A percentile compares a stretch with the other conserved stretches of the same genome.
Conservation (phyloP, 2,329 filamentous ascomycete genomes). For the Calonectria pteridis region DNA sequence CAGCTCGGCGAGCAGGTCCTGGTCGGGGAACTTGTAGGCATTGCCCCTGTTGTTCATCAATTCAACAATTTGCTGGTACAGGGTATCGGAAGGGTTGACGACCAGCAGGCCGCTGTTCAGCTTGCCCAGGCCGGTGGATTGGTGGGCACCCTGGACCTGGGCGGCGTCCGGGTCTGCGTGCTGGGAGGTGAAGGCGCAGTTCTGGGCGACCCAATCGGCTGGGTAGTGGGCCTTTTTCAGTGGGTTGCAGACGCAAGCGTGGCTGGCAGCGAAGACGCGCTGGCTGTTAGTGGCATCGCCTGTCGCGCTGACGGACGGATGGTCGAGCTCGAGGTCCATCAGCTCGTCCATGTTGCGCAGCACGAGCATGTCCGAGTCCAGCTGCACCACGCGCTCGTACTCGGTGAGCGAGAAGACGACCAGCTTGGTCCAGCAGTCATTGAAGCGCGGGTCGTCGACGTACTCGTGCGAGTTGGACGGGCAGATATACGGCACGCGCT, state of each 20-base stretch:
- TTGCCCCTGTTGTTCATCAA: conserved; percentile 62
- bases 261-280: conserved; percentile 83
- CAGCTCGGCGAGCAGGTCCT: conserved; percentile 67
- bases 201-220: conserved; percentile 70
- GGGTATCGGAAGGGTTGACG: conserved; percentile 61
- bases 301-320: conserved; percentile 42
- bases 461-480: conserved; percentile 76
- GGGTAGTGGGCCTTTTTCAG: conserved; percentile 84
- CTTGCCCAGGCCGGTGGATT: conserved; percentile 61
- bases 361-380: conserved; percentile 91
- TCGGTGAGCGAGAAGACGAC: conserved; percentile 81
- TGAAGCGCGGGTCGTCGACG: conserved; percentile 84
- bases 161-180: conserved; percentile 60
- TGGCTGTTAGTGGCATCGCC: conserved; percentile 51
- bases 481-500: conserved; percentile 79
- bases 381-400: conserved; percentile 83
- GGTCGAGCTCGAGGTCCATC: conserved; percentile 84
- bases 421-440: conserved; percentile 92
- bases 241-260: conserved; percentile 90
- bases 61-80: conserved; percentile 64
- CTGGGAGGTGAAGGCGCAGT: conserved; percentile 71
- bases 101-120: conserved; percentile 67
- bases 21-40: conserved; percentile 70
- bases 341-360: conserved; percentile 90
- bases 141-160: conserved; percentile 59